Conservation (phyloP, 169 alveolate species). For the Fabrea salina region DNA sequence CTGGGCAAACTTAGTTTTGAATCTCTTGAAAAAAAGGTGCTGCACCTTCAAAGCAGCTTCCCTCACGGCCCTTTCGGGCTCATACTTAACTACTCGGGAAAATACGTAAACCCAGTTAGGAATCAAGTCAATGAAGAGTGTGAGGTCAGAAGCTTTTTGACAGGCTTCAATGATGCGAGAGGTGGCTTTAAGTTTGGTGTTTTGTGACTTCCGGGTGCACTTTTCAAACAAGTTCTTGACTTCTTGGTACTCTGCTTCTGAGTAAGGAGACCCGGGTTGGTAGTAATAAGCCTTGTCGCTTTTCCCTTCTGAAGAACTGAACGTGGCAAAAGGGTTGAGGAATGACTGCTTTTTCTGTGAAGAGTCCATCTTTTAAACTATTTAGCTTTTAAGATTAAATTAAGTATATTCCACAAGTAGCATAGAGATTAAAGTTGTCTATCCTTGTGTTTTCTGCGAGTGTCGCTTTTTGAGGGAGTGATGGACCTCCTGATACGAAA, state of each 20-base stretch:
- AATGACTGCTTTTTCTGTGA: no score
- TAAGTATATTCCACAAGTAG: no score
- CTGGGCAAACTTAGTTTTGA: neutral
- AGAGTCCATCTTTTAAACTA: no score
- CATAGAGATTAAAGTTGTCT: no score
- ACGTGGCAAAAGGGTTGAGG: constrained; percentile 21
- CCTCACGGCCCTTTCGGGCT: neutral
- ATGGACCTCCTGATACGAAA: no score
- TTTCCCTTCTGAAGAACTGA: neutral
- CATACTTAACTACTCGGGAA: neutral
- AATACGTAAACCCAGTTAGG: constrained; percentile 15
- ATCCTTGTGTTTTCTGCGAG: no score
- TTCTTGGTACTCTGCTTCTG: constrained; percentile 14
- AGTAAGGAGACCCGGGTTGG: constrained; percentile 6
- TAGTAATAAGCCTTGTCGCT: neutral
- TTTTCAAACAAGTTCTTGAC: constrained; percentile 1
- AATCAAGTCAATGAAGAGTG: neutral
- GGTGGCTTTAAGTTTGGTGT: constrained; percentile 1
- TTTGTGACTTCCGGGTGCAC: neutral
- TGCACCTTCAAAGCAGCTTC: constrained; percentile 15
- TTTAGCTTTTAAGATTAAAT: no score
- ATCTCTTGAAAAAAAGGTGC: neutral
- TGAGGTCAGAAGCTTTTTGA: neutral
- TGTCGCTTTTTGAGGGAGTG: no score
- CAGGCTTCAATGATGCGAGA: neutral